These are phyloP conservation scores for Ophidiomyces ophidiicola DNA, from an alignment of 2,329 filamentous ascomycete genomes.

Conservation along the genomic window DNA sequence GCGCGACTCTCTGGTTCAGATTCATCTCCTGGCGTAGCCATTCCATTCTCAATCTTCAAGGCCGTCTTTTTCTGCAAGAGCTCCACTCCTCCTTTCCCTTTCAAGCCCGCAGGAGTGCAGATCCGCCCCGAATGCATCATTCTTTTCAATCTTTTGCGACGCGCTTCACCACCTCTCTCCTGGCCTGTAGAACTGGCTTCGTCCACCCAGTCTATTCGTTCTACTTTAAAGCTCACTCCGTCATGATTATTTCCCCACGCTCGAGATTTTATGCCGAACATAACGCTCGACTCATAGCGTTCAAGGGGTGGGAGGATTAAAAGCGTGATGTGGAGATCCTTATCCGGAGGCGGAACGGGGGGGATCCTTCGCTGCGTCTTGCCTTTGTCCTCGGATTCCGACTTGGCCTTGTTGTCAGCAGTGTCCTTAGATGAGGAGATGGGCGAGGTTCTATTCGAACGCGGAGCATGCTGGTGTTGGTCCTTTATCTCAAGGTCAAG, in stretches of 20 bases:
- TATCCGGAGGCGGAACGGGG: conserved; percentile 46
- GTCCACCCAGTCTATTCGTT: conserved; percentile 71
- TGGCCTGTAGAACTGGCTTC: conserved; percentile 45
- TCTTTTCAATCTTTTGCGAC: conserved; percentile 39
- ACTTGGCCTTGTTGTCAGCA: conserved; percentile 3
- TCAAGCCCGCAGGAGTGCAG: conserved; percentile 26
- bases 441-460: conserved; percentile 1
- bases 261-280: conserved; percentile 71
- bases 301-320: conserved; percentile 69
- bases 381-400: conserved; percentile 7
- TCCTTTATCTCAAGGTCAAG: conserved; percentile 46
- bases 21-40: background rate
- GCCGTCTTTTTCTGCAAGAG: conserved; percentile 2
- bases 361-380: conserved; percentile 24
- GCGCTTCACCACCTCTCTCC: conserved; percentile 36
- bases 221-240: conserved; percentile 78
- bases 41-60: background rate
- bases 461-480: conserved; percentile 33
- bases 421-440: conserved; percentile 5
- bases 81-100: conserved; percentile 12
- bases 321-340: conserved; percentile 77
- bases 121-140: conserved; percentile 34
- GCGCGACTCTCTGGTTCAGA: background rate
- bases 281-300: conserved; percentile 60
- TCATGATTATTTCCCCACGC: conserved; percentile 69